These are phyloP conservation scores for Lipomyces kockii DNA, from an alignment of 805 yeast species.

Conservation along the genomic window DNA sequence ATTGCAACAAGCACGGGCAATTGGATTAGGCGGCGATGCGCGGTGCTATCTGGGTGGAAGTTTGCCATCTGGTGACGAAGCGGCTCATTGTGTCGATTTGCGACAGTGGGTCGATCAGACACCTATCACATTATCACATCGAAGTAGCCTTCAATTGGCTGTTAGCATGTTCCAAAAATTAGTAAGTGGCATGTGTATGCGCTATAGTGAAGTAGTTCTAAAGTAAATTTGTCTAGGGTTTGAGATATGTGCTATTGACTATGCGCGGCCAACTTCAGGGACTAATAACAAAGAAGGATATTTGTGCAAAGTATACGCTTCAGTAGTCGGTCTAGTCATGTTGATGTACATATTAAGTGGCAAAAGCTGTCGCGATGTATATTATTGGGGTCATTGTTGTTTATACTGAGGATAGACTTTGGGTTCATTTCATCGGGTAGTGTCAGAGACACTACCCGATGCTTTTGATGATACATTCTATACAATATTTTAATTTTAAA, in stretches of 20 bases:
- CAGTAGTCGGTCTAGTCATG: not conserved
- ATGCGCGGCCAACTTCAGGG: slow-evolving; percentile 46
- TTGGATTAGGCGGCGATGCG: slow-evolving; percentile 13
- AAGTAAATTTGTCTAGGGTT: slow-evolving; percentile 39
- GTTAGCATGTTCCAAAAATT: slow-evolving; percentile 49
- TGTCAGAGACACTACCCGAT: not conserved
- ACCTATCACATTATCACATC: slow-evolving; percentile 44
- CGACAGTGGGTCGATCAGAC: slow-evolving; percentile 38
- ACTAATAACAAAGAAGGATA: slow-evolving; percentile 46
- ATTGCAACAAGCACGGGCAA: slow-evolving; percentile 35
- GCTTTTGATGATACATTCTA: not conserved
- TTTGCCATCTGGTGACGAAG: slow-evolving; percentile 22
- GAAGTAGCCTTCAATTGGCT: slow-evolving; percentile 46
- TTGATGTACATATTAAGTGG: not conserved
- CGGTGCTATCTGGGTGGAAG: slow-evolving; percentile 29
- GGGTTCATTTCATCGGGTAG: not conserved
- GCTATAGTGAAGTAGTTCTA: not conserved
- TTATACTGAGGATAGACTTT: not conserved
- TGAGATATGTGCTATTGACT: slow-evolving; percentile 45
- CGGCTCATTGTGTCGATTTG: slow-evolving; percentile 31
- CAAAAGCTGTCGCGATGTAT: not conserved
- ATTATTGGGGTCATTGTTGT: not conserved
- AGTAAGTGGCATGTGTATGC: slow-evolving; percentile 8
- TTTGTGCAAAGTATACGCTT: slow-evolving; percentile 32
- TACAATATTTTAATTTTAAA: not conserved